Conservation (phyloP, 805 yeast genomes). For the Zygosaccharomyces kombuchaensis region DNA sequence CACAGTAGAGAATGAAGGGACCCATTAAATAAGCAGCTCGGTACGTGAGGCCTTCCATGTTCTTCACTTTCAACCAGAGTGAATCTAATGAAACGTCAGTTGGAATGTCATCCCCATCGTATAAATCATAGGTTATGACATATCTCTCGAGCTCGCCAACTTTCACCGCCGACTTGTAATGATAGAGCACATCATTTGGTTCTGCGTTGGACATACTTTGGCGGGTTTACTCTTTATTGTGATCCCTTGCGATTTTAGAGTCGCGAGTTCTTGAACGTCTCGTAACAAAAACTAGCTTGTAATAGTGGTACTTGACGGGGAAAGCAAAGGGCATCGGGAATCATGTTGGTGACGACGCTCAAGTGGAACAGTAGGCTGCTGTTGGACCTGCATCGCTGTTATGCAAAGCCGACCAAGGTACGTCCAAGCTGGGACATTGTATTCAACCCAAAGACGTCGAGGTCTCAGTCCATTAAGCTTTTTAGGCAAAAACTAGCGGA, state of each 20-base stretch:
- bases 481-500: constrained; percentile 12
- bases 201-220: constrained; percentile 1
- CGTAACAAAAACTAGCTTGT: background rate
- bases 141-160: constrained; percentile 60
- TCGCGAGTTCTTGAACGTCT: background rate
- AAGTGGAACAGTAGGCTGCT: background rate
- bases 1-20: constrained; percentile 71
- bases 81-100: constrained; percentile 28
- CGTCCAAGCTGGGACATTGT: constrained; percentile 10
- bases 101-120: constrained; percentile 30
- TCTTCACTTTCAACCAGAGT: constrained; percentile 55
- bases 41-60: constrained; percentile 44
- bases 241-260: background rate
- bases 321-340: background rate
- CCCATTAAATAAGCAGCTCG: constrained; percentile 75
- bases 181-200: constrained; percentile 30
- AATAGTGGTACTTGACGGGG: background rate
- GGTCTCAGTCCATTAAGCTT: constrained; percentile 9
- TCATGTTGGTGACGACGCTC: background rate
- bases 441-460: constrained; percentile 10
- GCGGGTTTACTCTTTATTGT: background rate
- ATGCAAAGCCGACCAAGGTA: constrained; percentile 4
- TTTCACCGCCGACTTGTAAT: constrained; percentile 43
- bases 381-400: background rate
- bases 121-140: constrained; percentile 46